phyloP scores from a whole-genome alignment of 2,329 filamentous ascomycete species.

The Atkinsonella texensis region DNA sequence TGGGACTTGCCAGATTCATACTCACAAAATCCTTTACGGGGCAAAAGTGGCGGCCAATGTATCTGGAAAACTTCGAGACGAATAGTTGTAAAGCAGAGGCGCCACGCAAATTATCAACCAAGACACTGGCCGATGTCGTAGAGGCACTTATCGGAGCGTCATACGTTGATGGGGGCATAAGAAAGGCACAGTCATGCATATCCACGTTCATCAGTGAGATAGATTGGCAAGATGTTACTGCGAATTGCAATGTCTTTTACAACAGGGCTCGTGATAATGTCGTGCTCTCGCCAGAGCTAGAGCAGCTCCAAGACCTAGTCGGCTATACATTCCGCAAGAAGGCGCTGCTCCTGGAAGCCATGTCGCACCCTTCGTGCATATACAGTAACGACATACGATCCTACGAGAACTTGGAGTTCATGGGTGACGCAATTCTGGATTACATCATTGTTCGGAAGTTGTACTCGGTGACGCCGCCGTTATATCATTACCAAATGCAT shows the following conservation, averaged over 20 bases:
- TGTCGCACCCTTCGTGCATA: conserved; percentile 60
- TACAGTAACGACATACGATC: conserved; percentile 27
- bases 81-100: background rate
- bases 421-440: conserved; percentile 80
- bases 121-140: conserved; percentile 76
- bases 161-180: conserved; percentile 54
- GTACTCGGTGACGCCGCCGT: conserved; percentile 30
- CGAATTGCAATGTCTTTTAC: conserved; percentile 32
- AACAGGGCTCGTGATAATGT: conserved; percentile 23
- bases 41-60: conserved; percentile 58
- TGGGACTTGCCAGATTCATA: conserved; percentile 62
- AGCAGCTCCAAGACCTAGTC: conserved; percentile 50
- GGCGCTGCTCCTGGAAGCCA: conserved; percentile 59
- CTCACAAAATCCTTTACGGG: conserved; percentile 55
- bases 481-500: conserved; percentile 55
- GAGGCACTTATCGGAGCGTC: conserved; percentile 74
- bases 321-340: conserved; percentile 62
- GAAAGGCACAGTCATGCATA: conserved; percentile 52
- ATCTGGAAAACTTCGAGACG: conserved; percentile 28
- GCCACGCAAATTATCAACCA: conserved; percentile 48
- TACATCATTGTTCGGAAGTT: conserved; percentile 56
- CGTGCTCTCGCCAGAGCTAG: conserved; percentile 27
- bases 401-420: conserved; percentile 70
- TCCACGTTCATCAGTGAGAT: conserved; percentile 51
- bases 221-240: conserved; percentile 36